phyloP scores from a whole-genome alignment of 163 green algal genomes.

The Volvox carteri region DNA sequence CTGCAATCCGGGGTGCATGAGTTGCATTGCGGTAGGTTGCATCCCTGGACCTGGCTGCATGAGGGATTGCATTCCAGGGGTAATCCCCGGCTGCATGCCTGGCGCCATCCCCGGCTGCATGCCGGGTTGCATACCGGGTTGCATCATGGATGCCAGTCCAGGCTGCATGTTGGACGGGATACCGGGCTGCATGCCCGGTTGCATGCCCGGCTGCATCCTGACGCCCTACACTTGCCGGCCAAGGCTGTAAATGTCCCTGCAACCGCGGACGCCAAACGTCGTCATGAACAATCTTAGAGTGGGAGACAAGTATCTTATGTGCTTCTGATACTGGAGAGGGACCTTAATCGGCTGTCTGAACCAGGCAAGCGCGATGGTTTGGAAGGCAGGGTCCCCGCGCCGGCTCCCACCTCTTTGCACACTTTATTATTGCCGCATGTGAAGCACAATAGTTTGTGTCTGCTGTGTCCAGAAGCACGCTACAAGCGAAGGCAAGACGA shows the following conservation, averaged over 20 bases:
- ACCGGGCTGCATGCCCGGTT: not conserved
- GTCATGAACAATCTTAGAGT: not conserved
- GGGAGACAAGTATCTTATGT: not conserved
- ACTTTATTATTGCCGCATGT: not conserved
- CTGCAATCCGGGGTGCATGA: not conserved
- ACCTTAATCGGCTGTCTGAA: not conserved
- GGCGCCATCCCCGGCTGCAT: not conserved
- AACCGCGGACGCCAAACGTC: not conserved
- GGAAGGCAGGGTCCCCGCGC: not conserved
- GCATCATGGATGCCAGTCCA: not conserved
- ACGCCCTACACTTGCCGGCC: not conserved
- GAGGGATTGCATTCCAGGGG: not conserved
- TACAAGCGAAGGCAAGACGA: too few relatives aligned
- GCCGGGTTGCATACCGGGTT: not conserved
- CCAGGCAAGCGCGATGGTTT: slow-evolving; percentile 5
- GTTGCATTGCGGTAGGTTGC: not conserved
- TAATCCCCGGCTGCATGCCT: not conserved
- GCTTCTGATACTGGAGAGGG: not conserved
- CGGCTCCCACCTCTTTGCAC: not conserved
- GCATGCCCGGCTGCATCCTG: slow-evolving; percentile 20
- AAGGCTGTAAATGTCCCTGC: not conserved
- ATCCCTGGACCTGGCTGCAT: not conserved
- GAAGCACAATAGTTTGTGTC: too few relatives aligned
- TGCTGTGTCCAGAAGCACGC: too few relatives aligned
- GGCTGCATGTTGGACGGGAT: not conserved